These are phyloP conservation scores for Phytopythium kandeliae DNA, from an alignment of 352 stramenopile species.

Conservation along the genomic window DNA sequence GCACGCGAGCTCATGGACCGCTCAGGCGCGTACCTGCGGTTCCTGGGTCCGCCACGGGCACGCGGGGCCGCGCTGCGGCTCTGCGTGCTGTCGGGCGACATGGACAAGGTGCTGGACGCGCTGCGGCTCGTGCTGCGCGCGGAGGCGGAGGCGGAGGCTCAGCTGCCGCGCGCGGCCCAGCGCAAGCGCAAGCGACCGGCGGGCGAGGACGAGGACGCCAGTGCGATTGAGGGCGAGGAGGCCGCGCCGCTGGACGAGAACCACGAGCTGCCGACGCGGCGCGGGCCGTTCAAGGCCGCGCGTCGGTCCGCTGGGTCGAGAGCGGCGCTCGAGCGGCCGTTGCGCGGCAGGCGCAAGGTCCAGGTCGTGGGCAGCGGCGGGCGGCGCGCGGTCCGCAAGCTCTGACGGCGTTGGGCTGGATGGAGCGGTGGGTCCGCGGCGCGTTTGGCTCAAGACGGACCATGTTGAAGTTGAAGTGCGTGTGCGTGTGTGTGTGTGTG, in stretches of 20 bases:
- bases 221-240: constrained; percentile 2
- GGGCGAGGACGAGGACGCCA: background rate
- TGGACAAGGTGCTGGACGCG: constrained; percentile 38
- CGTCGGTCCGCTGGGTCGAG: background rate
- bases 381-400: constrained; percentile 1
- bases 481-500: too few species aligned
- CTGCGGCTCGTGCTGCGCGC: constrained; percentile 54
- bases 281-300: background rate
- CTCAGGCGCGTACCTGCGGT: constrained; percentile 38
- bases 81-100: constrained; percentile 50
- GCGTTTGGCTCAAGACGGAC: too few species aligned
- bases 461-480: too few species aligned
- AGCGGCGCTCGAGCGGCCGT: background rate
- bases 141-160: constrained; percentile 41
- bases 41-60: constrained; percentile 15
- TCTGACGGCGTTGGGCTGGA: too few species aligned
- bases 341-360: constrained; percentile 16
- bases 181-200: constrained; percentile 37
- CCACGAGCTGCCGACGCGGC: constrained; percentile 12
- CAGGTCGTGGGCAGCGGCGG: constrained; percentile 13
- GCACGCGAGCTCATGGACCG: constrained; percentile 54
- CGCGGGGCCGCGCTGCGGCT: constrained; percentile 14
- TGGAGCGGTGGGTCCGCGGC: too few species aligned
- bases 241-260: constrained; percentile 9
- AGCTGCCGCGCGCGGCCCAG: constrained; percentile 27